Percentiles rank a stretch among this genome's conserved stretches.
phyloP scores from a whole-genome alignment of 495 filamentous ascomycete genomes.

The Trichoderma parareesei region DNA sequence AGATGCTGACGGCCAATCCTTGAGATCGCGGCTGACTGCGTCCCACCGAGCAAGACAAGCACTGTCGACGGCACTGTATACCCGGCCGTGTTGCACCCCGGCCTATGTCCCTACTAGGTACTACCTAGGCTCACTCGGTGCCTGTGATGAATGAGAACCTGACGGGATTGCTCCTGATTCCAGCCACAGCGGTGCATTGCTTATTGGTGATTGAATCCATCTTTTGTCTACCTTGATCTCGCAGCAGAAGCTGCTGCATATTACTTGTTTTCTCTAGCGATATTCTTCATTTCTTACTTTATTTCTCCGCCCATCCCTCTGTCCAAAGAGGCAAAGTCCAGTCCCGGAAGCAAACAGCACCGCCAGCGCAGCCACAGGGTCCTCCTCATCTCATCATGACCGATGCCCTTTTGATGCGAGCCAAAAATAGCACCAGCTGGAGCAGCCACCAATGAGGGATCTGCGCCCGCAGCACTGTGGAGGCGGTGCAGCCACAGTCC shows the following conservation, averaged over 20 bases:
- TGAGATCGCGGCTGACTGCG: conserved; percentile 5
- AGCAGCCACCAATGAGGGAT: neutral
- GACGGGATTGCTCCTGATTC: neutral
- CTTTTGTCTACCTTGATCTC: neutral
- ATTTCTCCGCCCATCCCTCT: neutral
- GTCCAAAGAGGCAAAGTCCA: neutral
- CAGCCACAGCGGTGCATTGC: neutral
- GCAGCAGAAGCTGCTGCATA: neutral
- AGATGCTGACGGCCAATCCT: conserved; percentile 7
- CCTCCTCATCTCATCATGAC: neutral
- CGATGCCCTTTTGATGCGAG: neutral
- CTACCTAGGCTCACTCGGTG: neutral
- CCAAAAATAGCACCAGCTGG: conserved; percentile 5
- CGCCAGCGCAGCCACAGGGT: conserved; percentile 7
- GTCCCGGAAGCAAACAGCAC: neutral
- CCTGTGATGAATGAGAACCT: neutral
- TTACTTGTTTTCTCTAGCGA: neutral
- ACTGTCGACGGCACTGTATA: neutral
- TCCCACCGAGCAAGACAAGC: neutral
- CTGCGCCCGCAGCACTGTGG: neutral
- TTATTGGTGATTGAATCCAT: neutral
- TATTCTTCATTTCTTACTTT: neutral
- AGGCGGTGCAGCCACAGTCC: conserved; percentile 4
- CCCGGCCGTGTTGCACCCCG: neutral
- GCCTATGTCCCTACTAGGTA: neutral